Evolutionary conservation across 768 basidiomycete genomes (phyloP).

Genomic region (Macrolepiota albuminosa): DNA sequence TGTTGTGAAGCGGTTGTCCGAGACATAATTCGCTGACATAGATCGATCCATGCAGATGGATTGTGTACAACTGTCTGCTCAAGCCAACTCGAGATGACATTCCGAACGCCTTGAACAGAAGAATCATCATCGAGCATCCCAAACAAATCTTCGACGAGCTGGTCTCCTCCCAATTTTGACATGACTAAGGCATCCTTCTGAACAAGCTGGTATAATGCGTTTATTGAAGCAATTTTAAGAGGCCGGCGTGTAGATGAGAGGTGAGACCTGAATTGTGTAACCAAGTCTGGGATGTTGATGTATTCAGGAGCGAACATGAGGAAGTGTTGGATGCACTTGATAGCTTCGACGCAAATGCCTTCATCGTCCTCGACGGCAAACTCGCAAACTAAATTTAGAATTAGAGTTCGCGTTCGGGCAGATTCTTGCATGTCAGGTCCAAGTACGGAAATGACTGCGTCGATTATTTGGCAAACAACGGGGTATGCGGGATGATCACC

Average conservation of each 20-base stretch:
- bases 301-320: conserved; percentile 92
- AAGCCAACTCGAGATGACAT: conserved; percentile 92
- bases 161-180: conserved; percentile 91
- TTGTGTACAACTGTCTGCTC: conserved; percentile 90
- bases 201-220: conserved; percentile 94
- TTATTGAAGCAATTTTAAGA: conserved; percentile 90
- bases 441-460: conserved; percentile 88
- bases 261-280: conserved; percentile 72
- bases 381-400: conserved; percentile 81
- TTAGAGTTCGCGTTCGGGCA: conserved; percentile 66
- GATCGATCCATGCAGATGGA: conserved; percentile 96
- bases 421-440: conserved; percentile 96
- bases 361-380: conserved; percentile 86
- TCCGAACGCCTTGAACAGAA: conserved; percentile 87
- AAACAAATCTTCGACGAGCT: conserved; percentile 91
- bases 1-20: conserved; percentile 84
- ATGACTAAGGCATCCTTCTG: conserved; percentile 90
- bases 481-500: conserved; percentile 93
- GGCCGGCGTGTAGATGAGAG: conserved; percentile 78
- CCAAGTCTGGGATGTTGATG: conserved; percentile 75
- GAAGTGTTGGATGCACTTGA: conserved; percentile 94
- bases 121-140: conserved; percentile 94
- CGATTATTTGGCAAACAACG: conserved; percentile 85
- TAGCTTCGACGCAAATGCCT: conserved; percentile 86
- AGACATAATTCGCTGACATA: conserved; percentile 97